phyloP scores from a whole-genome alignment of 768 basidiomycete genomes.

The Termitomyces eurrhizus region DNA sequence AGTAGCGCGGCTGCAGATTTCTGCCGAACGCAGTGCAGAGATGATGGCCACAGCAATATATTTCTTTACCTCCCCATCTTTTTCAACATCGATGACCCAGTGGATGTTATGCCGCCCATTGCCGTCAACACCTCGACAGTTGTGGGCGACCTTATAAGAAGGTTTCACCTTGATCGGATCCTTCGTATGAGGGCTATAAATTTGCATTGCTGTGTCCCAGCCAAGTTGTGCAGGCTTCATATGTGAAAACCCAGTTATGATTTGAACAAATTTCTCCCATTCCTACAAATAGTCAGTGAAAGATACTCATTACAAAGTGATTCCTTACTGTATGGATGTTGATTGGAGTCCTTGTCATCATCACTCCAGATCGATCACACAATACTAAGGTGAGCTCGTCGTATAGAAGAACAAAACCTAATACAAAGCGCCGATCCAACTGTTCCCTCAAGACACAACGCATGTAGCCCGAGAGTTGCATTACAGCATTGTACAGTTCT shows the following conservation, averaged over 20 bases:
- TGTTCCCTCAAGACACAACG: conserved; percentile 1
- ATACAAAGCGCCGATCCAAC: conserved; percentile 1
- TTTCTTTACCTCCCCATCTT: background rate
- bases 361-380: conserved; percentile 11
- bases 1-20: conserved; percentile 1
- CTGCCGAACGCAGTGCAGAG: background rate
- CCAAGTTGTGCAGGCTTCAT: conserved; percentile 8
- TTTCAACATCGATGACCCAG: too few species aligned
- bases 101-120: background rate
- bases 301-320: background rate
- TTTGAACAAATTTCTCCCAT: background rate
- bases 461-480: conserved; percentile 8
- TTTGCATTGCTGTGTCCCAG: conserved; percentile 9
- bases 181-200: conserved; percentile 1
- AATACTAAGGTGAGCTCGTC: conserved; percentile 6
- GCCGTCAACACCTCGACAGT: background rate
- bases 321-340: conserved; percentile 8
- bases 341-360: conserved; percentile 6
- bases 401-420: conserved; percentile 5
- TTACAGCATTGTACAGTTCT: background rate
- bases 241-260: background rate
- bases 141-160: background rate
- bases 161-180: too few species aligned
- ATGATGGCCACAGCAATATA: background rate
- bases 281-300: background rate